These are phyloP conservation scores for Eleusine indica DNA, from an alignment of 176 grass and related monocot genomes.

Conservation along the genomic window DNA sequence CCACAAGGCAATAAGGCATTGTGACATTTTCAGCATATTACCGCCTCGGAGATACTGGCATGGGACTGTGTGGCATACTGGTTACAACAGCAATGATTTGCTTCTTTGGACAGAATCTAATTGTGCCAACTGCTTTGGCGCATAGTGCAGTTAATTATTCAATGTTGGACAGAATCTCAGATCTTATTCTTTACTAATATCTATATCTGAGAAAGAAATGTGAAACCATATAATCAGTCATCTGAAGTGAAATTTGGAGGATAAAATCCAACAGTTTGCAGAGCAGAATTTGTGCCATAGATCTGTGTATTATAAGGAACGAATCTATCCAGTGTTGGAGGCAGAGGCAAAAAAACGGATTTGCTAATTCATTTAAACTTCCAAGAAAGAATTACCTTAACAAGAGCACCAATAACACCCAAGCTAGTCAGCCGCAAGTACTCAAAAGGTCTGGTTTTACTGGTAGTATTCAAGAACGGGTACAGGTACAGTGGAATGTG, in stretches of 20 bases:
- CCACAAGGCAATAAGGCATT: neutral
- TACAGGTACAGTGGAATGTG: slow-evolving; percentile 94
- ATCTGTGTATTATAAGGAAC: slow-evolving; percentile 4
- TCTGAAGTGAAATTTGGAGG: neutral
- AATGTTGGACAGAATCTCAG: neutral
- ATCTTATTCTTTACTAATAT: neutral
- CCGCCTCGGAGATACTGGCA: neutral
- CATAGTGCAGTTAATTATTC: too few species aligned
- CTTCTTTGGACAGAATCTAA: neutral
- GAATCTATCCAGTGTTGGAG: neutral
- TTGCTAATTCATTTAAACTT: neutral
- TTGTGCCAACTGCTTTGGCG: neutral
- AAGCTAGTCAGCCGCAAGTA: slow-evolving; percentile 93
- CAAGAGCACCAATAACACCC: slow-evolving; percentile 96
- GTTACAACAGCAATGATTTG: neutral
- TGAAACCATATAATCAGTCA: neutral
- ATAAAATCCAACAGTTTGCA: neutral
- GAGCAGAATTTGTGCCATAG: slow-evolving; percentile 16
- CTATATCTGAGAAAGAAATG: neutral
- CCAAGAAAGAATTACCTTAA: slow-evolving; percentile 64
- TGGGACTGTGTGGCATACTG: neutral
- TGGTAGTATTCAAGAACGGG: slow-evolving; percentile 95
- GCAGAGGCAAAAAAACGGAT: slow-evolving; percentile 11
- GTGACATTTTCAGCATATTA: neutral
- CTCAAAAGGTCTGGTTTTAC: slow-evolving; percentile 96